phyloP scores from a whole-genome alignment of 371 early-diverging fungal genomes.

The Lichtheimia ramosa region DNA sequence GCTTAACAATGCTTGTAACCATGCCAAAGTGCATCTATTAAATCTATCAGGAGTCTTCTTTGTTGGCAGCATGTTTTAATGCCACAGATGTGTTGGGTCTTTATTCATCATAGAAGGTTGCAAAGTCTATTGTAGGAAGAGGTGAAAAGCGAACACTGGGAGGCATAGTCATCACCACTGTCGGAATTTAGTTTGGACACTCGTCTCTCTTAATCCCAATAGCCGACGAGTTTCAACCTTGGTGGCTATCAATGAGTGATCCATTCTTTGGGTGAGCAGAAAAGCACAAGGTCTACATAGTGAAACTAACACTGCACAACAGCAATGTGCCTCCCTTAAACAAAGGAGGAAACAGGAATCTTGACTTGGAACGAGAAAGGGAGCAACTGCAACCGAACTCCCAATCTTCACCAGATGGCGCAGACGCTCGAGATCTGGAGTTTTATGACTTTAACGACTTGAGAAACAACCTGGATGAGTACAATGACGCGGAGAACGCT shows the following conservation, averaged over 20 bases:
- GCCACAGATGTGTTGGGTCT: too few relatives aligned
- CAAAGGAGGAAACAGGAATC: slow-evolving; percentile 40
- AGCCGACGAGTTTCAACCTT: too few relatives aligned
- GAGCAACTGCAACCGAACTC: slow-evolving; percentile 18
- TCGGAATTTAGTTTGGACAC: too few relatives aligned
- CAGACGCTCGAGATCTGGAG: slow-evolving; percentile 23
- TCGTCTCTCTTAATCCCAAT: too few relatives aligned
- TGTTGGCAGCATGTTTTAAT: too few relatives aligned
- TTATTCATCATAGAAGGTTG: too few relatives aligned
- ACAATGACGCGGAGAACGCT: slow-evolving; percentile 41
- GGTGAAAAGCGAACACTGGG: too few relatives aligned
- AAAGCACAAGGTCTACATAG: slow-evolving; percentile 10
- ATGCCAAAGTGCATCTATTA: too few relatives aligned
- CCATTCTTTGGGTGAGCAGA: slow-evolving; percentile 49
- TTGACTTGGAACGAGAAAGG: slow-evolving; percentile 27
- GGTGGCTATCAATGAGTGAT: slow-evolving; percentile 35
- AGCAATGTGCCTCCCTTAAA: slow-evolving; percentile 60
- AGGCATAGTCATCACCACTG: too few relatives aligned
- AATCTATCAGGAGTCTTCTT: too few relatives aligned
- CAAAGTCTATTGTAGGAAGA: too few relatives aligned
- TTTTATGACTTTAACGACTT: slow-evolving; percentile 47
- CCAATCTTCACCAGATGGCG: not conserved
- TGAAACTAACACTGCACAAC: slow-evolving; percentile 16
- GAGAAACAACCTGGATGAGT: slow-evolving; percentile 32
- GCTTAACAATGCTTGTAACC: too few relatives aligned